phyloP scores from a whole-genome alignment of 2,329 filamentous ascomycete genomes.

The Pseudocercospora eumusae region DNA sequence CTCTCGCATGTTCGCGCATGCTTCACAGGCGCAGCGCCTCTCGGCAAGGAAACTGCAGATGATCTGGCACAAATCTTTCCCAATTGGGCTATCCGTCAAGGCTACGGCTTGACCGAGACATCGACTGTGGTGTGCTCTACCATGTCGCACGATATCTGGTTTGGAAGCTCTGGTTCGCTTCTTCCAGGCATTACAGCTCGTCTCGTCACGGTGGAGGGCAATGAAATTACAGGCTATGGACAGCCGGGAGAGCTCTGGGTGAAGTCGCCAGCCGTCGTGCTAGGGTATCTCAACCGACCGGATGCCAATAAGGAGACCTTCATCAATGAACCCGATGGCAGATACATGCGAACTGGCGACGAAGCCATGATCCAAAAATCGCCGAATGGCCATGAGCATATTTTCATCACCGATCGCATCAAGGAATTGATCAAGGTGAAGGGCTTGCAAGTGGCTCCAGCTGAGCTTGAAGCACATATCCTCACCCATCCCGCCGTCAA shows the following conservation, averaged over 20 bases:
- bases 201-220: constrained; percentile 67
- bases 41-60: constrained; percentile 70
- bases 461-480: constrained; percentile 78
- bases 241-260: constrained; percentile 79
- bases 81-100: constrained; percentile 59
- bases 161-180: constrained; percentile 72
- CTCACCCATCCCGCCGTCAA: constrained; percentile 73
- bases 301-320: constrained; percentile 75
- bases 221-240: constrained; percentile 69
- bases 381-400: constrained; percentile 70
- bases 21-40: constrained; percentile 76
- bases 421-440: constrained; percentile 60
- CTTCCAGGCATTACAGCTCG: constrained; percentile 66
- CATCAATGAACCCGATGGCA: constrained; percentile 59
- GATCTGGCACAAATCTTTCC: constrained; percentile 65
- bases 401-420: constrained; percentile 81
- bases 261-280: constrained; percentile 71
- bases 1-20: constrained; percentile 65
- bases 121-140: constrained; percentile 67
- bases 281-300: constrained; percentile 86
- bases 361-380: constrained; percentile 70
- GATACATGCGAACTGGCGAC: constrained; percentile 77
- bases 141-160: constrained; percentile 63
- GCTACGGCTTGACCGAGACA: constrained; percentile 79
- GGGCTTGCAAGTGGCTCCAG: constrained; percentile 80